phyloP scores from a whole-genome alignment of 768 basidiomycete species.

The Austroboletus eburneus region DNA sequence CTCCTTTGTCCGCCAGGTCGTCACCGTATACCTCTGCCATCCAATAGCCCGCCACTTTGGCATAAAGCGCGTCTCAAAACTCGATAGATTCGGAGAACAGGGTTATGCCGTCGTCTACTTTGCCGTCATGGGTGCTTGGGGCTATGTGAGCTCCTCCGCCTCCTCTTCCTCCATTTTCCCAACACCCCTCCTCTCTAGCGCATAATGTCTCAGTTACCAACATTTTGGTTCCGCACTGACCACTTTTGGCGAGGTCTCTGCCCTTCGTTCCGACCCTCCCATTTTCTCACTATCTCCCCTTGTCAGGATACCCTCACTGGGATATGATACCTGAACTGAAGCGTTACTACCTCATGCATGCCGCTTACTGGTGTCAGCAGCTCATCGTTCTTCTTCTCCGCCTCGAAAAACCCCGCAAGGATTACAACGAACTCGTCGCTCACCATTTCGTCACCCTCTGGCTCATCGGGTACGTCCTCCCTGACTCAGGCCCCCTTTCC shows the following conservation, averaged over 20 bases:
- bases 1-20: constrained; percentile 77
- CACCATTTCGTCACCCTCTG: constrained; percentile 95
- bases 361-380: constrained; percentile 94
- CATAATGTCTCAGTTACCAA: constrained; percentile 78
- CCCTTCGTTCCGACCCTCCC: not conserved
- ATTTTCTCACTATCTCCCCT: not conserved
- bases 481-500: not conserved
- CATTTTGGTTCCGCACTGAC: constrained; percentile 81
- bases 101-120: constrained; percentile 87
- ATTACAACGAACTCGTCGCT: constrained; percentile 78
- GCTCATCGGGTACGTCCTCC: constrained; percentile 70
- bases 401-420: constrained; percentile 93
- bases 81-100: constrained; percentile 89
- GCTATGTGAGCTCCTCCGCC: constrained; percentile 53
- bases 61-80: constrained; percentile 59
- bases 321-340: constrained; percentile 83
- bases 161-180: not conserved
- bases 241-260: constrained; percentile 78
- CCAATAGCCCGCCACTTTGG: constrained; percentile 71
- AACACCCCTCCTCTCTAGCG: constrained; percentile 39
- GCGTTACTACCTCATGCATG: constrained; percentile 90
- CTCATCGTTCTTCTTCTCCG: constrained; percentile 77
- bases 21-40: constrained; percentile 59
- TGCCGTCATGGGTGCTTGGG: constrained; percentile 62
- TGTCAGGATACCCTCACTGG: constrained; percentile 81